Evolutionary conservation across 163 green algal genomes (phyloP), one percentile per base, ranked within the genome.

Genomic region (Scenedesmus sp.): DNA sequence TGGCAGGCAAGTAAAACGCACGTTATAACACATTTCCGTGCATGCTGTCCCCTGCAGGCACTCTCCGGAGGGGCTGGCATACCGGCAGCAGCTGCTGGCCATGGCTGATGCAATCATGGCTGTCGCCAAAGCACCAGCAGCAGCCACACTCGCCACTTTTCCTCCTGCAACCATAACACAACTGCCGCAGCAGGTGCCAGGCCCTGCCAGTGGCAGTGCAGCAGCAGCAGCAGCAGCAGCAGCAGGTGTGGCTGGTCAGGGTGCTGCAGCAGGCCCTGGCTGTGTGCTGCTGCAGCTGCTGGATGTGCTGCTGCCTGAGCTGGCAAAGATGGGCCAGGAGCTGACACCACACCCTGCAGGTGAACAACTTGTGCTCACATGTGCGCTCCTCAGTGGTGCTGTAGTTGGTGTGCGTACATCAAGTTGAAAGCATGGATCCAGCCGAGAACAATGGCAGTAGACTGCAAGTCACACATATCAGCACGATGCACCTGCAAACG

Each of bases 221-320:
- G n/a, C 70, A 62, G 3, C 52, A 84, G 15, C 76, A 74, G 67
- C 70, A 84, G 70, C 87, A 91, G 87, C 74, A 91, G 87, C 87
- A 91, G 87, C 87, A 91, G 87, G 55, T 60, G 84, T 52, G 23
- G 83, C 1, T 57, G 77, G 77, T 0, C 83, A 26, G 1, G 83
- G 23, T 20, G 84, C 84, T 77, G 64, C 84, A 55, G 74, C 70
- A 55, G 55, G 9, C 13, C 26, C 46, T 90, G 67, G 46, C 55
- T 84, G 23, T 79, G 34, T 91, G 54, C 77, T 85, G 67, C 87
- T 62, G n/a, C n/a, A 54, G 73, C 73, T 92, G 88, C 23, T 92
- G 10, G 79, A 92, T 57, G 79, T 92, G 59, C 70, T 92, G 81
- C 23, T 82, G 77, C 88, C 83, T 52, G 88, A 92, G 88, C 26